Conservation (phyloP, 1,284 basidiomycete species). For the Leccinum pachyderme region DNA sequence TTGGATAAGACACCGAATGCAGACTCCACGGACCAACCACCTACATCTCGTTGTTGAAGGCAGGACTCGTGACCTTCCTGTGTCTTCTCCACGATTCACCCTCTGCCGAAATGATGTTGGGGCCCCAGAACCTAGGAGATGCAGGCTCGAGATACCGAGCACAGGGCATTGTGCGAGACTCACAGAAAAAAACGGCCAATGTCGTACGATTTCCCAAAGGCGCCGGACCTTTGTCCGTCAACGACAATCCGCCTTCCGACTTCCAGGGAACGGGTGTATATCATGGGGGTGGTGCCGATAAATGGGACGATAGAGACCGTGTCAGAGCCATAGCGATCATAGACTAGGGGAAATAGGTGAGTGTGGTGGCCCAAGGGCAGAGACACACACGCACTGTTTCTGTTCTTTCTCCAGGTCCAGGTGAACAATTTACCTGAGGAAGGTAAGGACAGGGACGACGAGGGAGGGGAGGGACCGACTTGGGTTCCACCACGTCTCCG, state of each 20-base stretch:
- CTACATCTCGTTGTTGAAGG: conserved; percentile 48
- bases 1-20: not conserved
- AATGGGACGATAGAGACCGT: conserved; percentile 46
- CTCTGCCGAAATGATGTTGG: conserved; percentile 43
- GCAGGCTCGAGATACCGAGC: not conserved
- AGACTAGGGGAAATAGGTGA: conserved; percentile 33
- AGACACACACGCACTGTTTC: conserved; percentile 19
- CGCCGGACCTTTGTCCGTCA: conserved; percentile 37
- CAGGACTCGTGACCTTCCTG: conserved; percentile 46
- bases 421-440: conserved; percentile 26
- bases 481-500: conserved; percentile 46
- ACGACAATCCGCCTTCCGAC: conserved; percentile 45
- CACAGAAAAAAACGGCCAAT: conserved; percentile 22
- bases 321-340: conserved; percentile 37
- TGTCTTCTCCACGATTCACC: conserved; percentile 49
- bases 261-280: conserved; percentile 50
- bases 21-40: conserved; percentile 7
- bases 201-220: conserved; percentile 42
- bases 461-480: conserved; percentile 18
- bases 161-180: not conserved
- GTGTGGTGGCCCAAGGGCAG: not conserved
- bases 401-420: conserved; percentile 39
- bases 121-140: conserved; percentile 42
- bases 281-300: conserved; percentile 36
- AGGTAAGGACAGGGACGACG: not conserved